phyloP scores from a whole-genome alignment of 257 asterid species.

The Gardenia jasminoides region DNA sequence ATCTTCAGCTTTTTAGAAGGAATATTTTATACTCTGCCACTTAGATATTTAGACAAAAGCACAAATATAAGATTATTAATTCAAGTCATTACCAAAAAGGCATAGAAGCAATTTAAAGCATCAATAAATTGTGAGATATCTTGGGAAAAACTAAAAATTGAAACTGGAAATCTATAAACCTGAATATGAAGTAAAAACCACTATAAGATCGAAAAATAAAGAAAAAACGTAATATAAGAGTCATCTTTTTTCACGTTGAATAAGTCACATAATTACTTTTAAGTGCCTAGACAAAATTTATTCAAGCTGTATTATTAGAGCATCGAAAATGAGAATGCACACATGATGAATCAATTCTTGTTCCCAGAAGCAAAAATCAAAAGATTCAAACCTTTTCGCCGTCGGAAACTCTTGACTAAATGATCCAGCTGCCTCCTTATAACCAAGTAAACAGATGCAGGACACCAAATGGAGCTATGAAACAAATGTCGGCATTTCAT shows the following conservation, averaged over 20 bases:
- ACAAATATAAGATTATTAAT: neutral
- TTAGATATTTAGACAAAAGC: neutral
- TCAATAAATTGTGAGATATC: neutral
- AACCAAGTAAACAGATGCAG: slow-evolving; percentile 67
- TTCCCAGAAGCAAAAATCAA: neutral
- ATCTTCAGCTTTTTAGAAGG: neutral
- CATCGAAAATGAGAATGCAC: neutral
- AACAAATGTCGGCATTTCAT: slow-evolving; percentile 66
- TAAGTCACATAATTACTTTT: neutral
- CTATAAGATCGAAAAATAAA: neutral
- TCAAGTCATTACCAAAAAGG: neutral
- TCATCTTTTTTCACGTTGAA: too few relatives aligned
- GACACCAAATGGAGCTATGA: slow-evolving; percentile 77
- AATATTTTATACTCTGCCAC: too few relatives aligned
- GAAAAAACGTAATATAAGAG: too few relatives aligned
- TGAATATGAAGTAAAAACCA: neutral
- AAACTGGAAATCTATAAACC: neutral
- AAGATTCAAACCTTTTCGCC: slow-evolving; percentile 39
- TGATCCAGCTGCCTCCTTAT: slow-evolving; percentile 47
- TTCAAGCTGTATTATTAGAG: neutral
- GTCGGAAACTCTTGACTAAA: slow-evolving; percentile 48
- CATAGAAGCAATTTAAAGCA: neutral
- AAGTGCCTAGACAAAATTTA: neutral
- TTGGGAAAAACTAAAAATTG: neutral
- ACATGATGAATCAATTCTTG: neutral